Evolutionary conservation across 441 rosid species (phyloP), one percentile per base, ranked within the genome.

Genomic region (Viola pubescens): DNA sequence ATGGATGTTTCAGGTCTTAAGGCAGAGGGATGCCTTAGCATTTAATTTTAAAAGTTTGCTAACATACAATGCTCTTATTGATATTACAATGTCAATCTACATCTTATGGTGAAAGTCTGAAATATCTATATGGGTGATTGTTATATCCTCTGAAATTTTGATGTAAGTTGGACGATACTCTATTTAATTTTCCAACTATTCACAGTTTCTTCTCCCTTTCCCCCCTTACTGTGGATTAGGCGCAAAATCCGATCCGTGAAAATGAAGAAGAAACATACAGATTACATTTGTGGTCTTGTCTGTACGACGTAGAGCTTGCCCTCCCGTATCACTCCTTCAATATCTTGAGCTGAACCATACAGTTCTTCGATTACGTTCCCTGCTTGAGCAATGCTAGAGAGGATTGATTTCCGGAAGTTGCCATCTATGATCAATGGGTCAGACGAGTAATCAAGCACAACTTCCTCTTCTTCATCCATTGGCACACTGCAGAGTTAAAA

Each of bases 251-350:
- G 3, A 26, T 26, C 3, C 2, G 4, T 9, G 19, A 5, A 37
- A 52, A 46, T 56, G 52, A 2, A 52, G 52, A 2, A 52, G 58
- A 40, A 52, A 43, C 14, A 37, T 4, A 3, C 52, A 43, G 40
- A 76, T 84, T 80, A 94, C 92, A 94, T 75, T 78, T 94, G 98
- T 40, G 97, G 97, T 66, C 98, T 80, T 54, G 98, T 94, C 72
- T 89, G 98, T 43, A 94, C 98, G 54, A 89, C 92, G 34, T 82
- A 94, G 69, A 94, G 65, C 70, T 94, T 84, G 57, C 95, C 94
- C 8, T 86, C 96, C 74, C 80, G 82, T 46, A 94, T 73, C 51
- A 87, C 98, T 4, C 98, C 98, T 81, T 94, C 98, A 26, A 94
- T 89, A 75, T 94, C 98, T 64, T 94, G 98, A 2, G 98, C 71